phyloP scores from a whole-genome alignment of 2,329 filamentous ascomycete species.

The Fusarium denticulatum region DNA sequence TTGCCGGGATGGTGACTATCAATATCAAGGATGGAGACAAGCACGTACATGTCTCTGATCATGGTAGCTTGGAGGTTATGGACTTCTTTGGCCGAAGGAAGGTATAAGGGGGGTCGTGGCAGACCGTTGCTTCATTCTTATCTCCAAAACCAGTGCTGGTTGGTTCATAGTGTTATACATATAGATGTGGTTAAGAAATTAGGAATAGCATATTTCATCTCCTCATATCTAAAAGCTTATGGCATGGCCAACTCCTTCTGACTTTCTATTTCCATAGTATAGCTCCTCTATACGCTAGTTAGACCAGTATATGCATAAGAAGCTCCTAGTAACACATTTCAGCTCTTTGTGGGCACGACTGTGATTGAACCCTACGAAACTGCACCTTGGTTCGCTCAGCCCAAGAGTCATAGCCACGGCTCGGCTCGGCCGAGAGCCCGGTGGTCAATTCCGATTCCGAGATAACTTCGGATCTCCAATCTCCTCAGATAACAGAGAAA shows the following conservation, averaged over 20 bases:
- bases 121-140: too few relatives aligned
- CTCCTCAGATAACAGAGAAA: fast-evolving
- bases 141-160: fast-evolving
- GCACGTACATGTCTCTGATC: neutral
- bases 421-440: neutral
- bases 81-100: neutral
- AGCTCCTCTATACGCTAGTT: fast-evolving
- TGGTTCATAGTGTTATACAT: fast-evolving
- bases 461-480: neutral
- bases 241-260: neutral
- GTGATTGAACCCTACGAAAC: fast-evolving
- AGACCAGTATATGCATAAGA: neutral
- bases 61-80: neutral
- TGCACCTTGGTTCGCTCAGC: neutral
- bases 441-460: neutral
- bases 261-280: neutral
- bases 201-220: neutral
- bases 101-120: neutral
- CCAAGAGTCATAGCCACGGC: neutral
- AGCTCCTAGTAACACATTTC: too few relatives aligned
- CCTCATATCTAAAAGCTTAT: neutral
- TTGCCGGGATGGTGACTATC: neutral
- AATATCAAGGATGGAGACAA: neutral
- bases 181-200: too few relatives aligned
- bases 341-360: neutral